Evolutionary conservation across 768 basidiomycete species (phyloP).

Genomic region (Amanita subjunquillea): DNA sequence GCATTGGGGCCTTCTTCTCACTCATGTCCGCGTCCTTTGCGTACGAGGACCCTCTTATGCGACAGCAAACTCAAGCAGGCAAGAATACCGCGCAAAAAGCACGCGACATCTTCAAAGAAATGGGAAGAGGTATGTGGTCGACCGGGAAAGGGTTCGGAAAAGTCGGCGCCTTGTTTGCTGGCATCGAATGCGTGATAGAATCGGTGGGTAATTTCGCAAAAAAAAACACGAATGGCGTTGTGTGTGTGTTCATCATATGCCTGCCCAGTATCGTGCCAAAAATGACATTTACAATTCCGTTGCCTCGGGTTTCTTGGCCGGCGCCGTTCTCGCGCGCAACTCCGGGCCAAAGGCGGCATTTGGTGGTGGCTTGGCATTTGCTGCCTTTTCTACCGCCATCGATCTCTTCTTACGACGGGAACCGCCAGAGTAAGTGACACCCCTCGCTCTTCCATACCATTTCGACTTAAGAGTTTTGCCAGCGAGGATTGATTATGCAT

Average conservation of each 20-base stretch:
- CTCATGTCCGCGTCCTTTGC: slow-evolving; percentile 93
- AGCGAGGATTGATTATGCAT: slow-evolving; percentile 27
- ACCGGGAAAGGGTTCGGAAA: slow-evolving; percentile 90
- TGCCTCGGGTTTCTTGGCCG: slow-evolving; percentile 79
- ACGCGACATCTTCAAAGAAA: slow-evolving; percentile 79
- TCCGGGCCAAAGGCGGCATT: slow-evolving; percentile 80
- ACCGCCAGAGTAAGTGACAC: slow-evolving; percentile 57
- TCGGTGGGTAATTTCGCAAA: slow-evolving; percentile 45
- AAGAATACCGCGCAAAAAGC: slow-evolving; percentile 70
- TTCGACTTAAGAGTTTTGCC: background rate
- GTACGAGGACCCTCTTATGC: slow-evolving; percentile 86
- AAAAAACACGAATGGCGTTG: background rate
- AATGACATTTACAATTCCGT: slow-evolving; percentile 93
- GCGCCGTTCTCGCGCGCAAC: slow-evolving; percentile 79
- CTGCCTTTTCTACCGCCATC: slow-evolving; percentile 87
- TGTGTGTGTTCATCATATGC: background rate
- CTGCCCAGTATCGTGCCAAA: slow-evolving; percentile 79
- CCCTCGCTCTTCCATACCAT: background rate
- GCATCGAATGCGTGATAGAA: slow-evolving; percentile 92
- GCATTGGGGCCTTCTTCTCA: slow-evolving; percentile 89
- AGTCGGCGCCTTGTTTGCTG: slow-evolving; percentile 90
- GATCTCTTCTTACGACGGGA: slow-evolving; percentile 76
- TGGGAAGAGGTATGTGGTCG: slow-evolving; percentile 87
- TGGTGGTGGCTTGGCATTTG: slow-evolving; percentile 87
- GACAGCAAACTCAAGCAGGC: slow-evolving; percentile 45